phyloP scores from a whole-genome alignment of 2,329 filamentous ascomycete genomes.

The Phaeomoniella chlamydospora region DNA sequence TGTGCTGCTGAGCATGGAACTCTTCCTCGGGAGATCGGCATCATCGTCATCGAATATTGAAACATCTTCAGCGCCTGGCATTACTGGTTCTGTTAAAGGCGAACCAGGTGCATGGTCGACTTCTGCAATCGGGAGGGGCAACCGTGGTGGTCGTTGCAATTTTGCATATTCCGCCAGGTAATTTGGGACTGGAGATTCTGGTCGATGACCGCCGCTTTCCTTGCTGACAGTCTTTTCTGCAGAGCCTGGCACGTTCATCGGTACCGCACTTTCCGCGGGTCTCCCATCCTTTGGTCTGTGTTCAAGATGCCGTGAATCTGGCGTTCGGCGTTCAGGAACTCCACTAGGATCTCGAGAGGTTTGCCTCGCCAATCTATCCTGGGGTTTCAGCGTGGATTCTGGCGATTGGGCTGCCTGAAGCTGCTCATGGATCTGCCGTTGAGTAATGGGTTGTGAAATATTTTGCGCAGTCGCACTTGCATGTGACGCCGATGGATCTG shows the following conservation, averaged over 20 bases:
- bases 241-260: neutral
- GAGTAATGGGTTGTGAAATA: constrained; percentile 14
- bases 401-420: constrained; percentile 21
- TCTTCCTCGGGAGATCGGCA: constrained; percentile 31
- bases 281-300: constrained; percentile 10
- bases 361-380: constrained; percentile 27
- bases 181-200: neutral
- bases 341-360: neutral
- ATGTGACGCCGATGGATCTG: constrained; percentile 25
- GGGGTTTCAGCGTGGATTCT: constrained; percentile 17
- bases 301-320: constrained; percentile 26
- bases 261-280: neutral
- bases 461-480: constrained; percentile 27
- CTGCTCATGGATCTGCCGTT: constrained; percentile 23
- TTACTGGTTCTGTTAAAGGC: constrained; percentile 64
- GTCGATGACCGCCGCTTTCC: constrained; percentile 10
- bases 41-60: constrained; percentile 34
- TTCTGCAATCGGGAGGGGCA: constrained; percentile 88
- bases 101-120: constrained; percentile 81
- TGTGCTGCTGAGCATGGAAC: constrained; percentile 39
- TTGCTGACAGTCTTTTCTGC: neutral
- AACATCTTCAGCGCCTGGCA: constrained; percentile 41
- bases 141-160: constrained; percentile 54
- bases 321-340: neutral
- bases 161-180: constrained; percentile 7